Evolutionary conservation across 2,329 filamentous ascomycete genomes (phyloP).

Genomic region (Fusarium irregulare): DNA sequence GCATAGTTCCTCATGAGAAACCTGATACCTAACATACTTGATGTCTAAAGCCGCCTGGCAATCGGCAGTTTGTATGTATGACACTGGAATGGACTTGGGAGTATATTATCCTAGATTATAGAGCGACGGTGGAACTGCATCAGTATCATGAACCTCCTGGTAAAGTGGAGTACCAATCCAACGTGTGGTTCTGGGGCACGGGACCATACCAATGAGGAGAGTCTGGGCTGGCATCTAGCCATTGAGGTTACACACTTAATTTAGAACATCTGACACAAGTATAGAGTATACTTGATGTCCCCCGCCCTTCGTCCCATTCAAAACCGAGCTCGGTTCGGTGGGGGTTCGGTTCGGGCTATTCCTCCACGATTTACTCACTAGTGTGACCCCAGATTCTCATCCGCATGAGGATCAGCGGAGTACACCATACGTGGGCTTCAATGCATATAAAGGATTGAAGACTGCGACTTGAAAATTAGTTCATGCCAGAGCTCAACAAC

Average conservation of each 20-base stretch:
- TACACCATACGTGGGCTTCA: too few species aligned
- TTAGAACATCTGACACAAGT: neutral
- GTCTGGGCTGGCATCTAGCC: rapidly evolving
- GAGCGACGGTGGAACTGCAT: neutral
- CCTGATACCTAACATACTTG: neutral
- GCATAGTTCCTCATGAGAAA: neutral
- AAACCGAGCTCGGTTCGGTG: slow-evolving; percentile 10
- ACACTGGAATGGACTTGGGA: rapidly evolving
- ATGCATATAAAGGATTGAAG: slow-evolving; percentile 17
- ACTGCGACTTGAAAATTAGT: neutral
- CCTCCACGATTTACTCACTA: neutral
- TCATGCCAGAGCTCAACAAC: neutral
- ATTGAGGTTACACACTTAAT: neutral
- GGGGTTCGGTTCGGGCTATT: slow-evolving; percentile 11
- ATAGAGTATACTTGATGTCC: neutral
- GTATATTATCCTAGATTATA: rapidly evolving
- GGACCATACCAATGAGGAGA: neutral
- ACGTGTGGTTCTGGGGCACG: rapidly evolving
- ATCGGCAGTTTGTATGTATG: neutral
- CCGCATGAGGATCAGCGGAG: neutral
- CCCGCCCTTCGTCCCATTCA: neutral
- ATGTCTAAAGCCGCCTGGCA: neutral
- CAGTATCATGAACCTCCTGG: neutral
- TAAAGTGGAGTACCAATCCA: neutral
- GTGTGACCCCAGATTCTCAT: slow-evolving; percentile 18